Conservation (phyloP, 139 green algal species). For the Ettlia oleoabundans region DNA sequence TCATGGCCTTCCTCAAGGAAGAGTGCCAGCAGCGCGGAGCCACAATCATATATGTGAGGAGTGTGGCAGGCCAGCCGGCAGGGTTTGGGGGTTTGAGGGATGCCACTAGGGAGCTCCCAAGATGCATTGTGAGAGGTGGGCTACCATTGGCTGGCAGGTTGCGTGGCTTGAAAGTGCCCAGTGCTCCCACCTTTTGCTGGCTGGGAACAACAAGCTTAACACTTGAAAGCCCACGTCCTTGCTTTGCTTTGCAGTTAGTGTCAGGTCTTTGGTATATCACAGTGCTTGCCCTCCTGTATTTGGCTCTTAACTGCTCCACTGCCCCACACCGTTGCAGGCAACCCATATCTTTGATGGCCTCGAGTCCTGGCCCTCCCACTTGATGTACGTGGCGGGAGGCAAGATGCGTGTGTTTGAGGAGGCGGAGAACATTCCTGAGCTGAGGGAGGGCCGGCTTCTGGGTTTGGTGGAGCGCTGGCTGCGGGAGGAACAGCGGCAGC, state of each 20-base stretch:
- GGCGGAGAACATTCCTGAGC: conserved; percentile 58
- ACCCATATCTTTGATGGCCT: conserved; percentile 99
- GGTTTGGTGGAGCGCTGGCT: conserved; percentile 68
- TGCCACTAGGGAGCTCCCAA: not conserved
- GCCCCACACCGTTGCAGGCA: conserved; percentile 61
- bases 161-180: too few species aligned
- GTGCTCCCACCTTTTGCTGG: too few species aligned
- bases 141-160: too few species aligned
- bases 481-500: conserved; percentile 53
- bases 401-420: conserved; percentile 55
- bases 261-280: too few species aligned
- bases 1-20: conserved; percentile 87
- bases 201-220: too few species aligned
- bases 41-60: conserved; percentile 91
- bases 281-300: too few species aligned
- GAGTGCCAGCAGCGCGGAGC: conserved; percentile 75
- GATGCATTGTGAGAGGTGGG: too few species aligned
- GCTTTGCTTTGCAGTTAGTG: too few species aligned
- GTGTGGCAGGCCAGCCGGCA: not conserved
- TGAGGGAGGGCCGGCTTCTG: conserved; percentile 66
- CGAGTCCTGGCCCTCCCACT: conserved; percentile 92
- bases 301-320: too few species aligned
- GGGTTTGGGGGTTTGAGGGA: not conserved
- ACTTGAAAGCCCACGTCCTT: too few species aligned
- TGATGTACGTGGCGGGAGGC: conserved; percentile 88